Conservation (phyloP, 2,329 filamentous ascomycete species). For the Fusarium tricinctum region DNA sequence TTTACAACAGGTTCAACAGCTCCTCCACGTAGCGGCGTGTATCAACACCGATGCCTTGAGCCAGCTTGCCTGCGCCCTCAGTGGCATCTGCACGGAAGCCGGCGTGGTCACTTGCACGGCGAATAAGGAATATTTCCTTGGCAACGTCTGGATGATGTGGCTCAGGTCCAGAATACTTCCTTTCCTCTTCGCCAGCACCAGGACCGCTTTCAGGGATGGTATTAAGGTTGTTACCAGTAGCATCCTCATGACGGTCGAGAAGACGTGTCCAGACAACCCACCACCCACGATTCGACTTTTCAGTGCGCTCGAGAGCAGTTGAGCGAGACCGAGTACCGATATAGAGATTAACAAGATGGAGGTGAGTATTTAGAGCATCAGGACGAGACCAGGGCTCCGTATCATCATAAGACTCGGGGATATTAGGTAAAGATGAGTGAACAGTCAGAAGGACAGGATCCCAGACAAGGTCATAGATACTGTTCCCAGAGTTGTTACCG, state of each 20-base stretch:
- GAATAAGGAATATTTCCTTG: slow-evolving; percentile 74
- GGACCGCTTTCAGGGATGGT: slow-evolving; percentile 49
- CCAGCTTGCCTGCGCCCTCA: slow-evolving; percentile 71
- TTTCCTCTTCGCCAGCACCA: slow-evolving; percentile 32
- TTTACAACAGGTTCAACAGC: slow-evolving; percentile 70
- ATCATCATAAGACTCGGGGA: slow-evolving; percentile 63
- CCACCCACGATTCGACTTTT: slow-evolving; percentile 76
- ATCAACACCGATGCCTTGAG: slow-evolving; percentile 82
- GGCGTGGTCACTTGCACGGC: slow-evolving; percentile 70
- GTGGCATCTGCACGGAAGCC: slow-evolving; percentile 58
- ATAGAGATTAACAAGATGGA: slow-evolving; percentile 72
- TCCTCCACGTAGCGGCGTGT: slow-evolving; percentile 82
- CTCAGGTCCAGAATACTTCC: slow-evolving; percentile 26
- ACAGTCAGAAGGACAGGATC: slow-evolving; percentile 69
- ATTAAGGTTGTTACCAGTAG: slow-evolving; percentile 39
- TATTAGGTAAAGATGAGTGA: slow-evolving; percentile 76
- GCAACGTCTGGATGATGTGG: slow-evolving; percentile 45
- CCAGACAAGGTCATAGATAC: slow-evolving; percentile 74
- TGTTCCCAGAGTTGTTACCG: slow-evolving; percentile 39
- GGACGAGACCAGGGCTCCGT: slow-evolving; percentile 67
- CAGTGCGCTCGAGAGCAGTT: slow-evolving; percentile 70
- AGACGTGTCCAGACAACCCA: slow-evolving; percentile 78
- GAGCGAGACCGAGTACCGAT: slow-evolving; percentile 58
- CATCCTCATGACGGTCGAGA: slow-evolving; percentile 54
- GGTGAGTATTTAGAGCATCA: slow-evolving; percentile 75